Base-by-base conservation (phyloP, 257 asterid genomes). In the Solanum sitiens region DNA sequence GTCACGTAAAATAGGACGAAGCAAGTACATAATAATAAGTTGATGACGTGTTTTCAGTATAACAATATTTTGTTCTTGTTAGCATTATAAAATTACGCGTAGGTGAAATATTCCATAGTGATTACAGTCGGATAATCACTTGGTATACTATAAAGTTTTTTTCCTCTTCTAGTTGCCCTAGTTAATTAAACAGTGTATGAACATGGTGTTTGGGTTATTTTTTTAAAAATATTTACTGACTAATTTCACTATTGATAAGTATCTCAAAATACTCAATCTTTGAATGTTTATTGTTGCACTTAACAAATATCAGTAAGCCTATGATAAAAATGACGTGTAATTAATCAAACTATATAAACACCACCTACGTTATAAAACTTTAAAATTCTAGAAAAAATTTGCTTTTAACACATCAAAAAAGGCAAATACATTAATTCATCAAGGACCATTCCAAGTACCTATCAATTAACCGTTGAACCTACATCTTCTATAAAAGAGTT, bases 211-310 rank as follows among this genome's bases (percentile, higher is more conserved):
- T 50, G 61, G 8, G 61, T 50, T 15, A 0, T 50, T 47, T 45
- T 13, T 47, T 45, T 4, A 1, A 35, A 35, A 6, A 2, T 12
- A 12, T 47, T 50, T 0, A 0, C n/a, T n/a, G 23, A 16, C 0
- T 50, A 50, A 50, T 50, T 15, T 15, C n/a, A n/a, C n/a, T n/a
- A n/a, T n/a, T n/a, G n/a, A n/a, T n/a, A n/a, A n/a, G n/a, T n/a
- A n/a, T n/a, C 23, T 15, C 9, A 50, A 0, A 47, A 15, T 16
- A 15, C 3, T 53, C 61, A 15, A 53, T 3, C 61, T 53, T 53
- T 53, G 1, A 53, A 16, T 53, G 23, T 16, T 53, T 15, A 53
- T 16, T 15, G 4, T 53, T 53, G 2, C 3, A 47, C 56, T 47
- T 47, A 47, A 47, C 7, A 18, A 47, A 47, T 47, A 47, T 47